These are phyloP conservation scores for Collariella sp. DNA, from an alignment of 495 filamentous ascomycete genomes.

Conservation along the genomic window DNA sequence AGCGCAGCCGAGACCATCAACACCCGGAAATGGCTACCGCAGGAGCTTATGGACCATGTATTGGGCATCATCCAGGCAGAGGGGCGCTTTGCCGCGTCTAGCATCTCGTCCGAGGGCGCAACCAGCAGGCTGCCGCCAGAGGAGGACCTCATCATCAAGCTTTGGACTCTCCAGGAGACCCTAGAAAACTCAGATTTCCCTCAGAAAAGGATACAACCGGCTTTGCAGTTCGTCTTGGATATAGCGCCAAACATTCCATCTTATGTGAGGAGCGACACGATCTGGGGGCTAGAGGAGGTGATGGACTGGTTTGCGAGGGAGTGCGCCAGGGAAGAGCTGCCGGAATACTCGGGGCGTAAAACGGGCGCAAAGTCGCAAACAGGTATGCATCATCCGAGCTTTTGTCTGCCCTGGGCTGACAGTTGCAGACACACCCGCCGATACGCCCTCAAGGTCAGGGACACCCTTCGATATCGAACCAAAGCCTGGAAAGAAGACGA, in stretches of 20 bases:
- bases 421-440: conserved; percentile 35
- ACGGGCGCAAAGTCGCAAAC: conserved; percentile 26
- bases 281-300: conserved; percentile 81
- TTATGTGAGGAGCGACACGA: conserved; percentile 48
- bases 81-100: conserved; percentile 40
- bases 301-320: conserved; percentile 78
- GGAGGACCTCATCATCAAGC: conserved; percentile 62
- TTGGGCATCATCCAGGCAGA: conserved; percentile 51
- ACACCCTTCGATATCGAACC: conserved; percentile 37
- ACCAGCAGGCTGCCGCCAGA: conserved; percentile 44
- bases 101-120: conserved; percentile 31
- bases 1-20: conserved; percentile 61
- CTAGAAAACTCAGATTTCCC: conserved; percentile 62
- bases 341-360: conserved; percentile 51
- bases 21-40: conserved; percentile 67
- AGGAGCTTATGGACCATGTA: conserved; percentile 67
- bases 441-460: conserved; percentile 42
- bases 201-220: conserved; percentile 50
- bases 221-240: conserved; percentile 55
- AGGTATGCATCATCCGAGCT: conserved; percentile 15
- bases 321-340: conserved; percentile 57
- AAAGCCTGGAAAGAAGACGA: conserved; percentile 21
- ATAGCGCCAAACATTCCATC: conserved; percentile 44
- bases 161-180: conserved; percentile 73
- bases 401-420: neutral